Evolutionary conservation across 768 basidiomycete species (phyloP), one percentile per base, ranked within the genome.

Genomic region (Leccinum subtestaceum): DNA sequence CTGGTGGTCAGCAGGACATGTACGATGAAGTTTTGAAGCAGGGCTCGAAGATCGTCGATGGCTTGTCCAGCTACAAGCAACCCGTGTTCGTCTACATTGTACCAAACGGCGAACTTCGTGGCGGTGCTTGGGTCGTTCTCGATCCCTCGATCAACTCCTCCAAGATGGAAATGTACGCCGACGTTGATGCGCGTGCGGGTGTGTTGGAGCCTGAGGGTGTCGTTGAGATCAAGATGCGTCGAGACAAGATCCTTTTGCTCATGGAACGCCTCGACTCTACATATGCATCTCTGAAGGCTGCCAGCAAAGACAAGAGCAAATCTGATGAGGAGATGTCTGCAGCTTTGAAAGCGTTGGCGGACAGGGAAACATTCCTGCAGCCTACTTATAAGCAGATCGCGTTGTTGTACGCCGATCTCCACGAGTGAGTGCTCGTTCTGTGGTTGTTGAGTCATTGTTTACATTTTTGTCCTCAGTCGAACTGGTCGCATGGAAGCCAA

Each of bases 111-210:
- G 97, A 99, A 74, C 85, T 99, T 50, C 95, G 97, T 70, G 97
- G 97, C 67, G 97, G 97, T 65, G 97, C 97, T 34, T 99, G 96
- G 96, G 97, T 98, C 65, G 97, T 99, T 1, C 84, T 99, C 47
- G 97, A 99, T 73, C 97, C 97, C 29, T 91, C 93, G 17, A 98
- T 99, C 80, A 98, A 98, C 77, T 79, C 88, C 2, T 87, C 92
- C 67, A 93, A 97, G 74, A 97, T 99, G 96, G 91, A 97, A 77
- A 98, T 99, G 96, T 98, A 95, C 68, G 96, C 95, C 25, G 97
- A 98, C 70, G 86, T 91, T 48, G 95, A 97, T 8, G 85, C 97
- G 21, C 89, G 97, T 57, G 97, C 95, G 48, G 97, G 97, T 80
- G 93, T 99, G 31, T 80, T 93, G 48, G 97, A 99, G 72, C 92